Evolutionary conservation across 1,284 basidiomycete species (phyloP), one percentile per base, ranked within the genome.

Genomic region (Pseudozyma hubeiensis): DNA sequence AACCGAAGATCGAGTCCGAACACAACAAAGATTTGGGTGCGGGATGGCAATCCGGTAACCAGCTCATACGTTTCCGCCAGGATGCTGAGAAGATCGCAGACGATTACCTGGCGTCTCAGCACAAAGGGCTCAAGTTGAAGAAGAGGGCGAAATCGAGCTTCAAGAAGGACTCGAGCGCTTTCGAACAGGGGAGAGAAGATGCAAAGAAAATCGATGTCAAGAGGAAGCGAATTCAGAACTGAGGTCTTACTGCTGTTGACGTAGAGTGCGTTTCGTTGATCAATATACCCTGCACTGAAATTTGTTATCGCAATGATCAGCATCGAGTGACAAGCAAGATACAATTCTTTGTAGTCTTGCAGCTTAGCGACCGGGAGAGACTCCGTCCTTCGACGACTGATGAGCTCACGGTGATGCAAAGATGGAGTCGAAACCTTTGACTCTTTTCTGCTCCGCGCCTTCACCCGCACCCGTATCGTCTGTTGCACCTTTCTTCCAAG

Each of bases 161-260:
- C 56, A 59, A 50, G 19, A 59, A 69, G 47, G 67, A 69, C 43
- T 30, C 47, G 10, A 33, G 13, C 7, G 75, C 73, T 24, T 78
- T 54, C n/a, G 66, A 78, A 31, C 57, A 67, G 47, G 76, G 76
- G 0, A 51, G 57, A 29, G 37, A 55, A 19, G 76, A 78, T 47
- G 64, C 74, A 0, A 55, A 39, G 14, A 73, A 70, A 64, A 78
- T 78, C 31, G 70, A 78, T 55, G 74, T 78, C 13, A 78, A 66
- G 53, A 34, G 76, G 5, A 64, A 63, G 30, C 53, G 74, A 3
- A 73, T 76, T 48, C 60, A 74, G 46, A 53, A 37, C 9, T 59
- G 24, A 50, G 41, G 19, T n/a, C 17, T 40, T 40, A 5, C 24
- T 35, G 30, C n/a, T 16, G 16, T 16, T 2, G 14, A 34, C 6